Evolutionary conservation across 768 basidiomycete genomes (phyloP).

Genomic region (Hemileccinum impolitum): DNA sequence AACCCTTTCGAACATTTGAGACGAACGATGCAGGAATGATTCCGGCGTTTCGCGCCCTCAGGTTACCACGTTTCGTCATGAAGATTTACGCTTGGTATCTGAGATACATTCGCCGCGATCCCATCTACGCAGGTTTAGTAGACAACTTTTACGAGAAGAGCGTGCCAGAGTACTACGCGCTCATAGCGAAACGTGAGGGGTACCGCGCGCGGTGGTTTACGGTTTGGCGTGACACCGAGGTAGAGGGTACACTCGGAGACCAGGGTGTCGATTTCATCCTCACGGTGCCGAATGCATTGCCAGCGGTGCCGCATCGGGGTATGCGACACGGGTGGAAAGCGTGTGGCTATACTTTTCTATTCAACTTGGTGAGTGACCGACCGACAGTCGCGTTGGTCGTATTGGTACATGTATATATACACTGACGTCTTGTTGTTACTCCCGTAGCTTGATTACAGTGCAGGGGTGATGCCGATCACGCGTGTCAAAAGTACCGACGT

Average conservation of each 20-base stretch:
- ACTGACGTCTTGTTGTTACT: not conserved
- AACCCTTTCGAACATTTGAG: slow-evolving; percentile 39
- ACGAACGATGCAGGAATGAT: slow-evolving; percentile 47
- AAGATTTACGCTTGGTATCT: slow-evolving; percentile 49
- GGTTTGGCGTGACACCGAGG: slow-evolving; percentile 28
- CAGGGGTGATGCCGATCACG: slow-evolving; percentile 45
- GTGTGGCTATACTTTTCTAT: slow-evolving; percentile 62
- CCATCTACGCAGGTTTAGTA: slow-evolving; percentile 51
- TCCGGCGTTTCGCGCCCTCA: slow-evolving; percentile 37
- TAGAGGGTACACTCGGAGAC: slow-evolving; percentile 27
- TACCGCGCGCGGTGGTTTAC: slow-evolving; percentile 41
- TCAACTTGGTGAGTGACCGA: slow-evolving; percentile 51
- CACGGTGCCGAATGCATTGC: slow-evolving; percentile 59
- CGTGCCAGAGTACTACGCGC: slow-evolving; percentile 46
- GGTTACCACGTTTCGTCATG: slow-evolving; percentile 46
- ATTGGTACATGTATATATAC: too few relatives aligned
- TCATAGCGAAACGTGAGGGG: slow-evolving; percentile 44
- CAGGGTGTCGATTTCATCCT: slow-evolving; percentile 59
- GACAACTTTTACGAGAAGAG: slow-evolving; percentile 48
- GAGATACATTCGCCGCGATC: slow-evolving; percentile 49
- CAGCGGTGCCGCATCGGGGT: slow-evolving; percentile 53
- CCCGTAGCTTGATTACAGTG: slow-evolving; percentile 41
- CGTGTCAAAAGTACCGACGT: slow-evolving; percentile 37
- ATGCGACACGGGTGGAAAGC: slow-evolving; percentile 56
- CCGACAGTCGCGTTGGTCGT: not conserved